phyloP scores from a whole-genome alignment of 1,139 yeast species.

The Chernovozyma aurita region DNA sequence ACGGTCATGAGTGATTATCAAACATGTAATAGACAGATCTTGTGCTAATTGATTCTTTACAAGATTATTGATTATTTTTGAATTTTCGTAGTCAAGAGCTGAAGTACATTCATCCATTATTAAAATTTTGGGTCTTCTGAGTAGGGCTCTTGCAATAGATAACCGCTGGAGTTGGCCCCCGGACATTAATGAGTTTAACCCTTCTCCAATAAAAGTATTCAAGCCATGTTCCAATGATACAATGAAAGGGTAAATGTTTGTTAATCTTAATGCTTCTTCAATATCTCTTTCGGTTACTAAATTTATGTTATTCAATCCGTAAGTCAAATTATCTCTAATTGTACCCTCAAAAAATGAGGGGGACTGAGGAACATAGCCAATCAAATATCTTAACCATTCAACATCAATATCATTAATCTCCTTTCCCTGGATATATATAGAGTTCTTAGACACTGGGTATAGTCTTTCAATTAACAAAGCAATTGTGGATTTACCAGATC shows the following conservation, averaged over 20 bases:
- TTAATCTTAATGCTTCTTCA: conserved; percentile 34
- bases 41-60: conserved; percentile 31
- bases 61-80: conserved; percentile 35
- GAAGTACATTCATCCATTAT: conserved; percentile 81
- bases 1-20: conserved; percentile 57
- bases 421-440: conserved; percentile 30
- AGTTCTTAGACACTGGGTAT: conserved; percentile 30
- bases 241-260: conserved; percentile 51
- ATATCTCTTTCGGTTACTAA: conserved; percentile 32
- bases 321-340: conserved; percentile 58
- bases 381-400: conserved; percentile 45
- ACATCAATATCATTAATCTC: conserved; percentile 46
- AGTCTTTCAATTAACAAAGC: conserved; percentile 50
- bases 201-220: conserved; percentile 53
- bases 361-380: conserved; percentile 66
- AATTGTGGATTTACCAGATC: conserved; percentile 77
- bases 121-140: conserved; percentile 58
- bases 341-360: conserved; percentile 65
- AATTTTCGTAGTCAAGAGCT: conserved; percentile 61
- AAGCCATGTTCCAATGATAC: conserved; percentile 51
- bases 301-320: conserved; percentile 43
- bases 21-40: conserved; percentile 30
- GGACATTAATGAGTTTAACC: conserved; percentile 47
- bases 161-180: conserved; percentile 76
- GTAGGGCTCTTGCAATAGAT: conserved; percentile 68